Percentiles rank a stretch among this genome's conserved stretches.
phyloP scores from a whole-genome alignment of 345 rosid genomes.

The Camelina neglecta region DNA sequence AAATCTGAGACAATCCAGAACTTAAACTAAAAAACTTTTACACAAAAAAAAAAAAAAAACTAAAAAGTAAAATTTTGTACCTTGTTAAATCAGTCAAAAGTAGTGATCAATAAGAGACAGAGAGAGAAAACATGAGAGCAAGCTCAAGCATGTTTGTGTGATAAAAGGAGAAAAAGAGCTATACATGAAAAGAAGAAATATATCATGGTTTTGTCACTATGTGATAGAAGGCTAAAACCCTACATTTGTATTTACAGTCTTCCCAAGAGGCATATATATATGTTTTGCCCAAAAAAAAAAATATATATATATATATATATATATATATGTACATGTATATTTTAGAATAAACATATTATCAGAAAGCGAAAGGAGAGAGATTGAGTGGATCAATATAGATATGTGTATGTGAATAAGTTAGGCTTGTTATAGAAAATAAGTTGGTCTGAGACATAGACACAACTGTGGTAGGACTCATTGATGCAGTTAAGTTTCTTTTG shows the following conservation, averaged over 20 bases:
- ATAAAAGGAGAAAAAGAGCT: slow-evolving; percentile 34
- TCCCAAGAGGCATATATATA: slow-evolving; percentile 8
- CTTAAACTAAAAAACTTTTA: slow-evolving; percentile 1
- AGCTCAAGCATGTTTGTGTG: slow-evolving; percentile 32
- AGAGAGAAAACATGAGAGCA: slow-evolving; percentile 6
- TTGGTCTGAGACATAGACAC: slow-evolving; percentile 43
- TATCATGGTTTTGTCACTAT: slow-evolving; percentile 18
- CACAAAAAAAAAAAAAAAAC: no score
- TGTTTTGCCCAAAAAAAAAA: no score
- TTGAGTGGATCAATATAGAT: slow-evolving; percentile 37
- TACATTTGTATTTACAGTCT: slow-evolving; percentile 30
- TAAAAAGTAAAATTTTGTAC: background rate
- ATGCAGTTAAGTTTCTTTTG: slow-evolving; percentile 46
- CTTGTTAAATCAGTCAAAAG: slow-evolving; percentile 29
- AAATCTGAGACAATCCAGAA: background rate
- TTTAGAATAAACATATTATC: background rate
- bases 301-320: background rate
- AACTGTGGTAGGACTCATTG: slow-evolving; percentile 45
- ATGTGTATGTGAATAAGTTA: slow-evolving; percentile 41
- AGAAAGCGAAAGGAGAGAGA: slow-evolving; percentile 41
- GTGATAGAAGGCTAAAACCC: slow-evolving; percentile 44
- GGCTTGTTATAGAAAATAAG: slow-evolving; percentile 23
- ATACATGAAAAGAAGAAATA: slow-evolving; percentile 41
- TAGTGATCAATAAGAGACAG: slow-evolving; percentile 20
- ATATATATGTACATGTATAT: background rate